Base-by-base conservation (phyloP, 495 filamentous ascomycete genomes). In the Gamarada debralockiae region DNA sequence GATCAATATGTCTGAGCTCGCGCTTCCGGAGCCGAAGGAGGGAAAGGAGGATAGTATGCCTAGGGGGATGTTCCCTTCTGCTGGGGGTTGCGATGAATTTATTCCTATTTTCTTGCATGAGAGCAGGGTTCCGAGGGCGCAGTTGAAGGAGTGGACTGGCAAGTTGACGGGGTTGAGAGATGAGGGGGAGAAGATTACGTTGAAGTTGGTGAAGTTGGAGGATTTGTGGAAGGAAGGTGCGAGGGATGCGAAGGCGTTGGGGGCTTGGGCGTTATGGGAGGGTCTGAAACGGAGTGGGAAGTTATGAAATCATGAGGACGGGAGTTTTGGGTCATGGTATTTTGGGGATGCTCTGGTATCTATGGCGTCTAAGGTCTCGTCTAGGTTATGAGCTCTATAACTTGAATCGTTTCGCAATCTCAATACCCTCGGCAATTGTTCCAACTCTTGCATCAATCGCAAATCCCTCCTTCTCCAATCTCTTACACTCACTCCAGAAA, bases 401-500 rank as follows among this genome's bases (percentile, higher is more conserved):
- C 38, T 53, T 61, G 55, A 59, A 61, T 60, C 72, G 74, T 65
- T 80, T 88, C 38, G 85, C 87, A 58, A 91, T 66, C 70, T 93
- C 87, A 52, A 96, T 86, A 0, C 91, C 91, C 66, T 92, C 89
- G 4, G 90, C 90, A 40, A 96, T 71, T 44, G 86, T 88, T 0
- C 86, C 90, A 13, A 95, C 83, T 23, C 90, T 75, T 3, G 90
- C 89, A 72, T 96, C 90, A 60, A 95, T 89, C 3, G 87, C 90
- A 64, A 82, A 91, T 0, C 90, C 90, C 52, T 89, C 72, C 13
- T 70, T 70, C 60, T 95, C 89, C 23, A 90, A 69, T 44, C 67
- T 76, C 70, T 80, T 80, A 61, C 84, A 82, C 64, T 86, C 85
- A 2, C 69, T 74, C 68, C 81, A 90, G 15, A 96, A 65, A 24